phyloP scores from a whole-genome alignment of 1,284 basidiomycete genomes.

The Malassezia nana region DNA sequence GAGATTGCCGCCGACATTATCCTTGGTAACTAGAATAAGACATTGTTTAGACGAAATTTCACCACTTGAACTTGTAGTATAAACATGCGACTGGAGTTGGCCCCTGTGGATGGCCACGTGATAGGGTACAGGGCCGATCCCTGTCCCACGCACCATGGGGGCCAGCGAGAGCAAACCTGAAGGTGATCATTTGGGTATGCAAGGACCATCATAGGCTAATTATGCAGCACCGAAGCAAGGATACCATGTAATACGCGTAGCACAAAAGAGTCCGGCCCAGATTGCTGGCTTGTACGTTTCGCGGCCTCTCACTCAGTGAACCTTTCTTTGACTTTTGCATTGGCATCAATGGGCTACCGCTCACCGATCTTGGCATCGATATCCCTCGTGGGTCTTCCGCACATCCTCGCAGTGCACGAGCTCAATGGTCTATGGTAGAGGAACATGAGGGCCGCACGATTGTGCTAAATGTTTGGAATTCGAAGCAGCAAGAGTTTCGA shows the following conservation, averaged over 20 bases:
- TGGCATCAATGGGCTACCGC: conserved; percentile 59
- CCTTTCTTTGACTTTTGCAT: conserved; percentile 96
- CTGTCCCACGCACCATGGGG: conserved; percentile 9
- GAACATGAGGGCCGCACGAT: conserved; percentile 70
- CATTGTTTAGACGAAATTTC: neutral
- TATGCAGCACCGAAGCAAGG: conserved; percentile 31
- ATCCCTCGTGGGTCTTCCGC: neutral
- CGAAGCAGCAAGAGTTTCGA: conserved; percentile 70
- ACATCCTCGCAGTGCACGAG: conserved; percentile 19
- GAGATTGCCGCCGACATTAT: conserved; percentile 49
- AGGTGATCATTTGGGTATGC: neutral
- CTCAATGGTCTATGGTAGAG: conserved; percentile 55
- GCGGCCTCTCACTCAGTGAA: conserved; percentile 52
- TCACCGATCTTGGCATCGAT: conserved; percentile 27
- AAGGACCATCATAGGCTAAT: neutral
- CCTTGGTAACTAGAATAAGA: conserved; percentile 5
- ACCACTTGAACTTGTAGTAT: neutral
- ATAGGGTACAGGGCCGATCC: neutral
- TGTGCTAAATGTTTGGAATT: conserved; percentile 77
- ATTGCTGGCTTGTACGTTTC: conserved; percentile 59
- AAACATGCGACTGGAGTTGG: no score
- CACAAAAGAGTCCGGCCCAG: conserved; percentile 51
- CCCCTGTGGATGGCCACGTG: neutral
- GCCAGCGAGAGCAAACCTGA: conserved; percentile 13
- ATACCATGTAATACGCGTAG: conserved; percentile 47